A percentile compares a stretch with the other conserved stretches of the same genome.
Conservation (phyloP, 495 filamentous ascomycete genomes). For the Durotheca rogersii region DNA sequence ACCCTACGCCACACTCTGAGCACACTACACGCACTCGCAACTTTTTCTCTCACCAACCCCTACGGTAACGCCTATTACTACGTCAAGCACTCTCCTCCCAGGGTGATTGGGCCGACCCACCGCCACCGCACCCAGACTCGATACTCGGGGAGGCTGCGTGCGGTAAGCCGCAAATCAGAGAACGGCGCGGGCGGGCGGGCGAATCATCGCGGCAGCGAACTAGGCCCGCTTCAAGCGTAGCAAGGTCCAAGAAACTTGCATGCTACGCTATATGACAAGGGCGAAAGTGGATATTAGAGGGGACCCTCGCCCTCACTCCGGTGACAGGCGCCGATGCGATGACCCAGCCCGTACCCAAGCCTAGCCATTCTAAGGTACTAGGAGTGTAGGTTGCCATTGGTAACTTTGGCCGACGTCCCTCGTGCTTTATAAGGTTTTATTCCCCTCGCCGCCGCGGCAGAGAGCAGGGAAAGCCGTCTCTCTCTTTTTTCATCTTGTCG, state of each 20-base stretch:
- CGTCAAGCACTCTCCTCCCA: conserved; percentile 8
- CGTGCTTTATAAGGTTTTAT: conserved; percentile 20
- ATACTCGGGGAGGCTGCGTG: conserved; percentile 4
- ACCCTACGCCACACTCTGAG: too few relatives aligned
- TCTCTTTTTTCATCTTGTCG: conserved; percentile 5
- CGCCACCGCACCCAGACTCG: conserved; percentile 1
- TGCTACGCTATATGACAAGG: conserved; percentile 14
- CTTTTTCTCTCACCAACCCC: too few relatives aligned
- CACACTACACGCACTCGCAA: too few relatives aligned
- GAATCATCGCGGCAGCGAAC: conserved; percentile 11
- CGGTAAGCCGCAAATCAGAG: conserved; percentile 26
- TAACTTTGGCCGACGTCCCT: conserved; percentile 3
- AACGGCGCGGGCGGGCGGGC: background rate
- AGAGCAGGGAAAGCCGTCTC: background rate
- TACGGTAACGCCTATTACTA: too few relatives aligned
- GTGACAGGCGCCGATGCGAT: conserved; percentile 14
- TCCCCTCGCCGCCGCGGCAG: background rate
- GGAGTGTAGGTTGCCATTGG: too few relatives aligned
- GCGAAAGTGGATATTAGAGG: too few relatives aligned
- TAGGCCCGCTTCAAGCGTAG: conserved; percentile 8
- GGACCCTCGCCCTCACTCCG: too few relatives aligned
- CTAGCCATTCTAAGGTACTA: too few relatives aligned
- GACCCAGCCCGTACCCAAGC: conserved; percentile 17
- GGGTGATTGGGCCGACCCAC: conserved; percentile 8
- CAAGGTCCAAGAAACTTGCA: conserved; percentile 6